Percentiles rank a stretch among this genome's conserved stretches.
phyloP scores from a whole-genome alignment of 139 green algal species.

The Chlamydomonas applanata region DNA sequence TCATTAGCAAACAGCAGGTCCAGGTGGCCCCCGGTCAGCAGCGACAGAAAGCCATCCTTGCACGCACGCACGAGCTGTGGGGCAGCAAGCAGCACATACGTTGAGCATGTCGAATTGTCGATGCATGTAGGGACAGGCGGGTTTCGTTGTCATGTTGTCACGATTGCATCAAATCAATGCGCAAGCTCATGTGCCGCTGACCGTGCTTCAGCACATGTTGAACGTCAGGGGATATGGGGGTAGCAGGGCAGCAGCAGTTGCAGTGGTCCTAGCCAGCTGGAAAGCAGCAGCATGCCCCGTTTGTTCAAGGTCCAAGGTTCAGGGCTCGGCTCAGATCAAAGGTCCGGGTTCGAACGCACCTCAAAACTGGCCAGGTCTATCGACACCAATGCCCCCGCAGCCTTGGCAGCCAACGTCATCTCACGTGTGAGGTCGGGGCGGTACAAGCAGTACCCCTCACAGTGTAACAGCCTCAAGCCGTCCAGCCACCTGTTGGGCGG shows the following conservation, averaged over 20 bases:
- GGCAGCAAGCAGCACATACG: conserved; percentile 3
- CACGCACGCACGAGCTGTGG: conserved; percentile 52
- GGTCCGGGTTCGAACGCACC: conserved; percentile 31
- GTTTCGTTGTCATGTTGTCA: too few species aligned
- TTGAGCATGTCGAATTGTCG: not conserved
- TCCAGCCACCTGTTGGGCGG: conserved; percentile 27
- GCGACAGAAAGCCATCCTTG: conserved; percentile 32
- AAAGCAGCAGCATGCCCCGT: too few species aligned
- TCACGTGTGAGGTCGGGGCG: conserved; percentile 30
- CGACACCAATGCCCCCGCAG: conserved; percentile 44
- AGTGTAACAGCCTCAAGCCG: conserved; percentile 58
- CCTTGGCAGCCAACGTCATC: conserved; percentile 37
- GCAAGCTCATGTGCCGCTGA: too few species aligned
- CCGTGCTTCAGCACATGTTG: too few species aligned
- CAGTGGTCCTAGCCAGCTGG: too few species aligned
- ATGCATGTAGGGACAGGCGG: too few species aligned
- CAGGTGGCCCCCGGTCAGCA: conserved; percentile 57
- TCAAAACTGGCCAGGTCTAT: conserved; percentile 88
- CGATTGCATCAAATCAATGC: too few species aligned
- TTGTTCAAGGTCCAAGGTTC: too few species aligned
- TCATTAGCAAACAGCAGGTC: conserved; percentile 87
- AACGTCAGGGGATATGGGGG: too few species aligned
- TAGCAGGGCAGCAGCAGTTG: too few species aligned
- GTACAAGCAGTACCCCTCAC: conserved; percentile 83
- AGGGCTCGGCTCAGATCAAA: too few species aligned